Conservation (phyloP, 2,329 filamentous ascomycete genomes). For the Cordyceps sp. region DNA sequence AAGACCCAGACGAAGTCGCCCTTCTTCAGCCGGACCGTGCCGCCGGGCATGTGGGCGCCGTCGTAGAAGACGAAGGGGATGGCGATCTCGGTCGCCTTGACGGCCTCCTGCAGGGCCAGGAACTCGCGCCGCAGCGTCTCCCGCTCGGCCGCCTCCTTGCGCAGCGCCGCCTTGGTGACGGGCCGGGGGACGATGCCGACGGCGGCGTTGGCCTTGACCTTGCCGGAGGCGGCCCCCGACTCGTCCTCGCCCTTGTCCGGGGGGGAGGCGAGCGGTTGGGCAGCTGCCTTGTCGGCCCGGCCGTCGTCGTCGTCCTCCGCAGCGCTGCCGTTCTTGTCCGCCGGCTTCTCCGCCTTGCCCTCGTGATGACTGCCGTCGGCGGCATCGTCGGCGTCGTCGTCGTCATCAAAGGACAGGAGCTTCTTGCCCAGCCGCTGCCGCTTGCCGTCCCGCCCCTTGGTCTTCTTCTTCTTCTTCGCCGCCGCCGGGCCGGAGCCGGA, state of each 20-base stretch:
- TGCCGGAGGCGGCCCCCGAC: slow-evolving; percentile 9
- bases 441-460: slow-evolving; percentile 18
- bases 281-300: not conserved
- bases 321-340: slow-evolving; percentile 1
- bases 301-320: too few species aligned
- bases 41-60: slow-evolving; percentile 75
- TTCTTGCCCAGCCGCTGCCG: slow-evolving; percentile 20
- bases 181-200: slow-evolving; percentile 51
- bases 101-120: slow-evolving; percentile 61
- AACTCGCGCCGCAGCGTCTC: slow-evolving; percentile 75
- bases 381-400: slow-evolving; percentile 45
- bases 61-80: slow-evolving; percentile 97
- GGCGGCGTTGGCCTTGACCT: slow-evolving; percentile 44
- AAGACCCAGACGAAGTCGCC: slow-evolving; percentile 90
- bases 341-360: slow-evolving; percentile 6
- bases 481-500: slow-evolving; percentile 6
- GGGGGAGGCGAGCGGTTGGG: too few species aligned
- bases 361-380: slow-evolving; percentile 1
- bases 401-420: slow-evolving; percentile 48
- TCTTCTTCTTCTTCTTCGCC: slow-evolving; percentile 20
- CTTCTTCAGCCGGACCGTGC: slow-evolving; percentile 75
- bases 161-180: slow-evolving; percentile 54
- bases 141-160: slow-evolving; percentile 62
- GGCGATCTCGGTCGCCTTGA: slow-evolving; percentile 77
- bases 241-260: not conserved